Evolutionary conservation across 768 basidiomycete species (phyloP), one percentile per base, ranked within the genome.

Genomic region (Collybiopsis confluens): DNA sequence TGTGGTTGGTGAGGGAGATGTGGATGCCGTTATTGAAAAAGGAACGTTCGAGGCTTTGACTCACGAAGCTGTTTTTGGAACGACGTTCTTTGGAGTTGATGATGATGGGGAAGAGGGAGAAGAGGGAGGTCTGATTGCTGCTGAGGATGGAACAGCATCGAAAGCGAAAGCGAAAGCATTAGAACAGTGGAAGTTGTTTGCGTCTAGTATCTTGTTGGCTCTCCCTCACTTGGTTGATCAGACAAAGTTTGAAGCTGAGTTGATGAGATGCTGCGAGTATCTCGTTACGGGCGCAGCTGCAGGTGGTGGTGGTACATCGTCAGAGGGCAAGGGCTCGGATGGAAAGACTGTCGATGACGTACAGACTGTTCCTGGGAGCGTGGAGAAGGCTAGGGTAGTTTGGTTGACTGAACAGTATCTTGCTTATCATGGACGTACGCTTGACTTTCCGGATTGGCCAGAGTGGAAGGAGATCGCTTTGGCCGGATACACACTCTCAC

Each of bases 61-160:
- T 0, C 92, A 95, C 61, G 92, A 93, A 67, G 70, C 81, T 10
- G 83, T 90, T 11, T 93, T 93, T 64, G 85, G 79, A 11, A 91
- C 90, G 1, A 83, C 81, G 13, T 90, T 86, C 63, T 51, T 70
- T 35, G 44, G 43, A n/a, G 30, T 5, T 33, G 30, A 13, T 33
- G 30, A 13, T 13, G 30, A 13, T 33, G 30, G 13, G 30, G 30
- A 13, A 6, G 30, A 33, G 30, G 30, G 30, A 6, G 30, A 33
- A n/a, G 21, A 56, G 30, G 35, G 54, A 37, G 30, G 46, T 27
- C n/a, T 50, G 6, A 62, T 64, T 26, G 52, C 58, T n/a, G 30
- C 45, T 18, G 61, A 64, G 28, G 54, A 59, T n/a, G n/a, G 20
- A 30, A 43, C 18, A 61, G 62, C 23, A 56, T 54, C 27, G 54